Evolutionary conservation across 257 asterid species (phyloP), one percentile per base, ranked within the genome.

Genomic region (Euphrasia confusa): DNA sequence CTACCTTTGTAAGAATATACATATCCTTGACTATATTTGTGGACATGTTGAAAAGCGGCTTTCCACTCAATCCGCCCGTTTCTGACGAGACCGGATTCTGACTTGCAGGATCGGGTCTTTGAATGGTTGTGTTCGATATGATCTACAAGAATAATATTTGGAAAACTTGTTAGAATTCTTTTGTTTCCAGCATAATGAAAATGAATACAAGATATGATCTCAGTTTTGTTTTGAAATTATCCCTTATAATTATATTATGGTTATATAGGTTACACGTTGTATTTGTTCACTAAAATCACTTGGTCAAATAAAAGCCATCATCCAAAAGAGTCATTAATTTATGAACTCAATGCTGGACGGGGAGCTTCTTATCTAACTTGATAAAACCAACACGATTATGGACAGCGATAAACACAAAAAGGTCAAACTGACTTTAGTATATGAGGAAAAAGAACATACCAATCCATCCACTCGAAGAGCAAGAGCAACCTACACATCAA

Each of bases 51-150:
- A 79, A 93, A 57, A 93, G 86, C 10, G 97, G 97, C 69, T 75
- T 78, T 73, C 99, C 97, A 70, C 99, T 93, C 85, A 93, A 81
- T 72, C 99, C 99, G 67, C 99, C 97, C 1, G 90, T 52, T 80
- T 93, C 99, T 69, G 77, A 71, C 21, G 95, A 80, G 64, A 82
- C 78, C 2, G 95, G 96, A 63, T 79, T 78, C 37, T 67, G 60
- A 54, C 45, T 81, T 40, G 78, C 85, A 63, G 89, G 17, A 61
- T 85, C 84, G 1, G 96, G 97, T 73, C 99, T 85, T 78, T 85
- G 89, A 75, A 93, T 71, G 37, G 99, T 84, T 28, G 99, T 93
- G 68, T 93, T 93, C 37, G 99, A 78, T 80, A 93, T 83, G 63
- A 89, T 87, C 99, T 93, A 66, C 80, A 86, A 26, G 58, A 14